phyloP scores from a whole-genome alignment of 2,329 filamentous ascomycete genomes.

The Colletotrichum sp. region DNA sequence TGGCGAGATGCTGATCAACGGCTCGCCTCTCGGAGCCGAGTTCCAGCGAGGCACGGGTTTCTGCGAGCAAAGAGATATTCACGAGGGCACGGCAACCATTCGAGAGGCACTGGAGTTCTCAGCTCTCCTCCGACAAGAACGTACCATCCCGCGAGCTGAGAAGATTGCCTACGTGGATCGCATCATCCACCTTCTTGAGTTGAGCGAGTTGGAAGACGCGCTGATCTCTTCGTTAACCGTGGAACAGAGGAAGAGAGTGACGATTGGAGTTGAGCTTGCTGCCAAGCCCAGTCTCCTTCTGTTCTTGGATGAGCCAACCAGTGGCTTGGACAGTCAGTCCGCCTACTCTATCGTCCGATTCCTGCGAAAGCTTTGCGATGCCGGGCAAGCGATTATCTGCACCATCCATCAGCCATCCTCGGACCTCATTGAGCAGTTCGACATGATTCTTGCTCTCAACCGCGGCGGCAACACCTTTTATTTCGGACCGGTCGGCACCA shows the following conservation, averaged over 20 bases:
- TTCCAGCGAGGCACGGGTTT: slow-evolving; percentile 74
- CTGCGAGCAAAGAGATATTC: slow-evolving; percentile 73
- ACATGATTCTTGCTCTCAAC: slow-evolving; percentile 74
- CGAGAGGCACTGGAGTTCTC: slow-evolving; percentile 73
- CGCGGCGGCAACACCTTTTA: slow-evolving; percentile 75
- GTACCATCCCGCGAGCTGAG: slow-evolving; percentile 57
- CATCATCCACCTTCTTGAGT: slow-evolving; percentile 69
- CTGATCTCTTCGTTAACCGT: slow-evolving; percentile 58
- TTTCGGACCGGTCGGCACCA: slow-evolving; percentile 74
- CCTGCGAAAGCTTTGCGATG: slow-evolving; percentile 57
- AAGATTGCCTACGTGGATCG: slow-evolving; percentile 72
- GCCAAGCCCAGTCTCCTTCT: slow-evolving; percentile 70
- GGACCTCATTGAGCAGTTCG: slow-evolving; percentile 70
- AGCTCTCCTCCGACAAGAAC: slow-evolving; percentile 66
- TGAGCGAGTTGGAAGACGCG: slow-evolving; percentile 68
- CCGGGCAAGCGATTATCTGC: slow-evolving; percentile 68
- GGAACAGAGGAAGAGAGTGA: slow-evolving; percentile 67
- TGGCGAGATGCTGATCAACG: slow-evolving; percentile 69
- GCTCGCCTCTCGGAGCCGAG: slow-evolving; percentile 59
- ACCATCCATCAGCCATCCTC: slow-evolving; percentile 69
- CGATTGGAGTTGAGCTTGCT: slow-evolving; percentile 73
- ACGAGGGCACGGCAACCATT: slow-evolving; percentile 69
- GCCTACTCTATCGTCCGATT: slow-evolving; percentile 46
- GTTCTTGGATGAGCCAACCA: slow-evolving; percentile 73
- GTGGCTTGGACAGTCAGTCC: slow-evolving; percentile 41